phyloP scores from a whole-genome alignment of 2,329 filamentous ascomycete species.

The Cladophialophora psammophila region DNA sequence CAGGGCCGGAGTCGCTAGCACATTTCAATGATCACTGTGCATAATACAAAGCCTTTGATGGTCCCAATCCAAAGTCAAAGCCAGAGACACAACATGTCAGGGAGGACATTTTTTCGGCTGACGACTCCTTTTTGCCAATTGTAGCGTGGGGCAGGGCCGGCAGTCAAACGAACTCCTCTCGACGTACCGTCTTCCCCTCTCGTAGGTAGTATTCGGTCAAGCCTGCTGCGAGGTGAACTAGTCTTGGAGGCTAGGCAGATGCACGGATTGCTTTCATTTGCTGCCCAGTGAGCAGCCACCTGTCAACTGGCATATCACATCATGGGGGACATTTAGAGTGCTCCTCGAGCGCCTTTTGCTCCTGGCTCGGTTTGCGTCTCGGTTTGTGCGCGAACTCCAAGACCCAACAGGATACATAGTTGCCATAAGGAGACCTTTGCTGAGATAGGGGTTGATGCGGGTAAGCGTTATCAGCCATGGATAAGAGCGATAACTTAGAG shows the following conservation, averaged over 20 bases:
- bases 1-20: too few species aligned
- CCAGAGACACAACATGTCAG: neutral
- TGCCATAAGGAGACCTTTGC: neutral
- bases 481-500: too few species aligned
- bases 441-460: neutral
- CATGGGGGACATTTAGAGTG: neutral
- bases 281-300: neutral
- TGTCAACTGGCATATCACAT: neutral
- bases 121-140: neutral
- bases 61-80: neutral
- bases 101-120: neutral
- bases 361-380: neutral
- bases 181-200: neutral
- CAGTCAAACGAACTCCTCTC: neutral
- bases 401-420: too few species aligned
- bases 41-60: neutral
- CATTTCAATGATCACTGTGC: neutral
- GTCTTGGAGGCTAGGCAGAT: neutral
- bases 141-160: neutral
- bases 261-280: neutral
- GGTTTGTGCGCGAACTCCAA: neutral
- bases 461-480: neutral
- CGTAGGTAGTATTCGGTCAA: slow-evolving; percentile 2
- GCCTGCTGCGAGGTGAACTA: neutral
- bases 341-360: neutral